Evolutionary conservation across 164 flowering plant genomes (phyloP).

Genomic region (Chimonanthus praecox): DNA sequence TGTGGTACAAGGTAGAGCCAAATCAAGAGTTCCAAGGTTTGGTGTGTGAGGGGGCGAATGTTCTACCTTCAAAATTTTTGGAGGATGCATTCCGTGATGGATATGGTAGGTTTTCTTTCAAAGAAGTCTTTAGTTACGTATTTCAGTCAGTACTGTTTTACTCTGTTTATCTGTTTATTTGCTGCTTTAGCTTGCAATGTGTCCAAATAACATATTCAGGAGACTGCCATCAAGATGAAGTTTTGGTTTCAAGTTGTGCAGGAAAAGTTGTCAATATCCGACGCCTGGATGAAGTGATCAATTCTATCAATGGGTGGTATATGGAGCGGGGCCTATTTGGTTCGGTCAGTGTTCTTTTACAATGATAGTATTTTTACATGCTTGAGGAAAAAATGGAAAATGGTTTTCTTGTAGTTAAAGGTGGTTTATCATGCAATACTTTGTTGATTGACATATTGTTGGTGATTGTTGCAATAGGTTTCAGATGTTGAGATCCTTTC

Average conservation of each 20-base stretch:
- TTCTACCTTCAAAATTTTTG: conserved; percentile 85
- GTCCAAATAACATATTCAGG: neutral
- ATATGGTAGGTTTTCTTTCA: conserved; percentile 52
- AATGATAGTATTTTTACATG: neutral
- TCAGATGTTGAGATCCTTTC: conserved; percentile 91
- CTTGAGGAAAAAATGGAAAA: neutral
- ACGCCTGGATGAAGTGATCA: conserved; percentile 77
- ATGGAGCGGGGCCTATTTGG: conserved; percentile 97
- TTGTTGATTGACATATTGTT: neutral
- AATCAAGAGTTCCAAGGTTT: conserved; percentile 97
- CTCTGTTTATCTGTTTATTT: neutral
- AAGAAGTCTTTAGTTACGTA: neutral
- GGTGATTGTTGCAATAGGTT: conserved; percentile 40
- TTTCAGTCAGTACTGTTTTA: neutral
- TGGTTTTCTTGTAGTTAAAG: neutral
- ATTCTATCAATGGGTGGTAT: conserved; percentile 92
- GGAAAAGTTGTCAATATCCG: conserved; percentile 88
- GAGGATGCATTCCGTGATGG: conserved; percentile 87
- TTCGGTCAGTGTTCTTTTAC: conserved; percentile 46
- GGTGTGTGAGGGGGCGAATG: conserved; percentile 98
- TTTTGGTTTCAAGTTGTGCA: conserved; percentile 72
- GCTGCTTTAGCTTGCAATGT: neutral
- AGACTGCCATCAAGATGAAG: conserved; percentile 21
- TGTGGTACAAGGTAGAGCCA: conserved; percentile 89
- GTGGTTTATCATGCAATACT: neutral